phyloP scores from a whole-genome alignment of 2,329 filamentous ascomycete species.

The Pyricularia grisea region DNA sequence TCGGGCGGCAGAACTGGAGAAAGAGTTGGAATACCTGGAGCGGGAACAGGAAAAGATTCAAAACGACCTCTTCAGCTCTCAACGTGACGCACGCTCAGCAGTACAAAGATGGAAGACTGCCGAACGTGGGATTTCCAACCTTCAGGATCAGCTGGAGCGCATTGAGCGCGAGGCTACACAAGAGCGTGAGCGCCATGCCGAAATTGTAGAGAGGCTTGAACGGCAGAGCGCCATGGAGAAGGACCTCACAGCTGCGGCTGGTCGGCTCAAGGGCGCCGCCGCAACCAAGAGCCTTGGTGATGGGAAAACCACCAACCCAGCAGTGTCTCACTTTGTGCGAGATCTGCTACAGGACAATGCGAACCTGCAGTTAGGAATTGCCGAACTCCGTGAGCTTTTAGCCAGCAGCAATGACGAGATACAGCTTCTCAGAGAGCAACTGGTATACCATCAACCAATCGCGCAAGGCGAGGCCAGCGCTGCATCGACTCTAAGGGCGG shows the following conservation, averaged over 20 bases:
- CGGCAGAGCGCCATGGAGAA: constrained; percentile 72
- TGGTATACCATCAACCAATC: constrained; percentile 68
- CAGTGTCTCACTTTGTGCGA: constrained; percentile 93
- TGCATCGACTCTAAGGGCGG: constrained; percentile 55
- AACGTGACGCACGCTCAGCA: constrained; percentile 69
- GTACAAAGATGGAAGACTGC: constrained; percentile 78
- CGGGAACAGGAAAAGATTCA: constrained; percentile 70
- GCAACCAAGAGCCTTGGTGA: constrained; percentile 56
- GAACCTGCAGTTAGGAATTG: constrained; percentile 82
- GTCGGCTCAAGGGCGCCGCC: constrained; percentile 71
- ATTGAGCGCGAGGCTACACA: constrained; percentile 78
- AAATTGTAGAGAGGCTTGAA: constrained; percentile 77
- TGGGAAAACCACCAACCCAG: constrained; percentile 50
- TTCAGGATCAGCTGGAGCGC: constrained; percentile 80
- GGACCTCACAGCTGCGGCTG: constrained; percentile 71
- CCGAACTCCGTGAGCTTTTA: constrained; percentile 84
- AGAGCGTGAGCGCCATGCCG: constrained; percentile 72
- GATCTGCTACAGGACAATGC: constrained; percentile 94
- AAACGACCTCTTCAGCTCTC: constrained; percentile 53
- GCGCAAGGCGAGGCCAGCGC: constrained; percentile 27
- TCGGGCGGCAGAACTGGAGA: constrained; percentile 70
- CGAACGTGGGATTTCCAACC: constrained; percentile 64
- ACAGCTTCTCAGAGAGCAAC: constrained; percentile 72
- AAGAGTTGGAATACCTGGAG: constrained; percentile 70
- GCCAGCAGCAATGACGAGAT: constrained; percentile 91